Evolutionary conservation across 2,329 filamentous ascomycete species (phyloP), one percentile per base, ranked within the genome.

Genomic region (Rhynchosporium graminicola): DNA sequence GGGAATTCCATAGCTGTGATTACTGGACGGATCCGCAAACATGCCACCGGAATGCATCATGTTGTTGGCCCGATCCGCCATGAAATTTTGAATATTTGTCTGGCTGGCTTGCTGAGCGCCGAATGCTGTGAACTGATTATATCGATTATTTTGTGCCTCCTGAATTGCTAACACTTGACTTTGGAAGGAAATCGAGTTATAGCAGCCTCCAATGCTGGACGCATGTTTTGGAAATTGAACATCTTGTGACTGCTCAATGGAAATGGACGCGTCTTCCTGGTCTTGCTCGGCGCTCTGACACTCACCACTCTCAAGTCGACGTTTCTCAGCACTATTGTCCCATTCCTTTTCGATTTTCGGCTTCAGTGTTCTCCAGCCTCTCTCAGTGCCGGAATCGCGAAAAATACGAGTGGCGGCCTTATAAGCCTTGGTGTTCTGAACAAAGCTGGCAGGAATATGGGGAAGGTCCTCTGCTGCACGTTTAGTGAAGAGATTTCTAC

Each of bases 341-440:
- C 66, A 72, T 50, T 68, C 72, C 57, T 62, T 63, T 26, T 66
- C 65, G 42, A 74, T 73, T 63, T 74, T 74, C 12, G 72, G 70
- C 63, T 68, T 73, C 57, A 74, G 57, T 8, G 67, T 63, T 54
- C 67, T 63, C 72, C 72, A 74, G 10, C 70, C 69, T 55, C 72
- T 68, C 55, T 74, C 72, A 1, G 70, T 72, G 51, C 72, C 72
- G 38, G 57, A 48, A 59, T 73, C 69, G 43, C 72, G 66, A 51
- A 70, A 73, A 28, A 74, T 72, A 33, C 72, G 69, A 40, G 65
- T 69, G 6, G 72, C 71, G 55, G 67, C 72, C 59, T 71, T 73
- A 63, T 65, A 74, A 20, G 67, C 55, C 42, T 65, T 66, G 9
- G 63, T 64, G 2, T 54, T 63, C 29, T 66, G 31, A n/a, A 74